Conservation (phyloP, 192 early-diverging fungal species). For the Linnemannia hyalina region DNA sequence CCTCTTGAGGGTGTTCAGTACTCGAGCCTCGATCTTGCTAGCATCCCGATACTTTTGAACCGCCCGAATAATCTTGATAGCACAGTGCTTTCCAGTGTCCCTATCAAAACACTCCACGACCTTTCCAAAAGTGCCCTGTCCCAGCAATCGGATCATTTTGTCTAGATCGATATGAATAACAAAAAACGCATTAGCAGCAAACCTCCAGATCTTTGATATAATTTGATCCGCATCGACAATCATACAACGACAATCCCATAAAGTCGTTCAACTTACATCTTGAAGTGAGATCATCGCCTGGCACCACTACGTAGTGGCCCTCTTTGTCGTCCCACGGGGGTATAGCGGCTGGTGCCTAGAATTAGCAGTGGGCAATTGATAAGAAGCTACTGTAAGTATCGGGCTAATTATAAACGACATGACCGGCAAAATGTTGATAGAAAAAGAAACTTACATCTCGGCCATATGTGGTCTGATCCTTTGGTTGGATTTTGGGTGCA, state of each 20-base stretch:
- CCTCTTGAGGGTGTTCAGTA: conserved; percentile 83
- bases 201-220: not conserved
- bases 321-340: conserved; percentile 87
- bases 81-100: conserved; percentile 67
- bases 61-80: conserved; percentile 95
- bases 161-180: conserved; percentile 60
- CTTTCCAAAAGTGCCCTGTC: conserved; percentile 98
- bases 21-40: conserved; percentile 88
- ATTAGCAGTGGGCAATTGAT: not conserved
- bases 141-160: conserved; percentile 86
- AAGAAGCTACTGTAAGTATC: not conserved
- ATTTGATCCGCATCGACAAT: conserved; percentile 13
- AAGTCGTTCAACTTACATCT: conserved; percentile 71
- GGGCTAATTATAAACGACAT: not conserved
- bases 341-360: conserved; percentile 36
- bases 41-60: conserved; percentile 97
- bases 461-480: not conserved
- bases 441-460: conserved; percentile 19
- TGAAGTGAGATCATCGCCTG: conserved; percentile 77
- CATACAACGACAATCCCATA: not conserved
- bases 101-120: conserved; percentile 91
- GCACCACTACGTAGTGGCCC: conserved; percentile 91
- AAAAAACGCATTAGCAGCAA: not conserved
- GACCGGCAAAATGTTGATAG: not conserved
- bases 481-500: not conserved